Conservation (phyloP, 208 protist genomes). For the Trypanosoma theileri region DNA sequence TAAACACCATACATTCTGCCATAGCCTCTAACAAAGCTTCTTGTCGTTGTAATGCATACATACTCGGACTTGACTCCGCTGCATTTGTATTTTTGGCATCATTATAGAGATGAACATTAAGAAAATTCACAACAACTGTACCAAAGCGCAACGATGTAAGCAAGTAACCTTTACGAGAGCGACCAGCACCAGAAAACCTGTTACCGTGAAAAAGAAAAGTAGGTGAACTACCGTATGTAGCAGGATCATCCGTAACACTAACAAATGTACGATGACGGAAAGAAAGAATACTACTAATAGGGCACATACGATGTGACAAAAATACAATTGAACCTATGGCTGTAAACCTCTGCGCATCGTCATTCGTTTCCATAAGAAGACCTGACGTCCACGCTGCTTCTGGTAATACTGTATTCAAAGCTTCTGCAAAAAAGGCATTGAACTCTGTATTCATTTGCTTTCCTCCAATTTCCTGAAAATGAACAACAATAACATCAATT, state of each 20-base stretch:
- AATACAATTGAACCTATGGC: slow-evolving; percentile 73
- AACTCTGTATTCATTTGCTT: slow-evolving; percentile 57
- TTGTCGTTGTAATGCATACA: slow-evolving; percentile 45
- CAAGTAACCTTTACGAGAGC: slow-evolving; percentile 74
- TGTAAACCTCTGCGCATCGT: slow-evolving; percentile 47
- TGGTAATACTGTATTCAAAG: slow-evolving; percentile 47
- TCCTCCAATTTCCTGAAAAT: slow-evolving; percentile 85
- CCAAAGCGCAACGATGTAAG: slow-evolving; percentile 75
- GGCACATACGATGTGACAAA: slow-evolving; percentile 68
- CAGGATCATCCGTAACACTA: slow-evolving; percentile 66
- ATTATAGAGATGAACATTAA: slow-evolving; percentile 78
- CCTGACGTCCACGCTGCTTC: slow-evolving; percentile 78
- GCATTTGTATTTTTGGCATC: slow-evolving; percentile 64
- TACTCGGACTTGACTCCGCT: slow-evolving; percentile 42
- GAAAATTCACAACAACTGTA: slow-evolving; percentile 55
- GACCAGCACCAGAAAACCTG: slow-evolving; percentile 58
- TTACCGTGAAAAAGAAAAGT: slow-evolving; percentile 52
- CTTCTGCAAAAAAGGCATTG: slow-evolving; percentile 49
- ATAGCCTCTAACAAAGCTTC: slow-evolving; percentile 63
- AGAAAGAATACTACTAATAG: slow-evolving; percentile 71
- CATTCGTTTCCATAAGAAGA: slow-evolving; percentile 61
- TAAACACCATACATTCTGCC: slow-evolving; percentile 48
- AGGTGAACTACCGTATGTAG: slow-evolving; percentile 60
- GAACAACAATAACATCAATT: slow-evolving; percentile 80
- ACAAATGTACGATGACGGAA: slow-evolving; percentile 83